Evolutionary conservation across 2,329 filamentous ascomycete genomes (phyloP), one percentile per base, ranked within the genome.

Genomic region (Emmonsiellopsis sp.): DNA sequence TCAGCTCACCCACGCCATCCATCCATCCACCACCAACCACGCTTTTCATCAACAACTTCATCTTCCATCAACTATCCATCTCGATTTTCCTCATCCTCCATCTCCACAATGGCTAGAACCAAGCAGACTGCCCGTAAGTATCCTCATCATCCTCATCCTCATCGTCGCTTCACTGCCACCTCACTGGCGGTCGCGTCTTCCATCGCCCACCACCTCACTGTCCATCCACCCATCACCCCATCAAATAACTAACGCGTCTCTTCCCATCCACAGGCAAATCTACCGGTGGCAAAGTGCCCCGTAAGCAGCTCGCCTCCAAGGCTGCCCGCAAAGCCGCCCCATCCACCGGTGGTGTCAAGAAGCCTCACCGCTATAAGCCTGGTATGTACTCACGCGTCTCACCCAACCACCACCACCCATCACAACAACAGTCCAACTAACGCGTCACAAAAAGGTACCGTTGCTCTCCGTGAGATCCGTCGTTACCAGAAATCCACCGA

Each of bases 241-340:
- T 57, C 59, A 59, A 59, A 62, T 57, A 44, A 61, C 65, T 67
- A 59, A 65, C 59, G 59, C 52, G 30, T 57, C 46, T 54, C 20
- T 61, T 55, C 54, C 66, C 59, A 57, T 55, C 41, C 46, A 73
- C 68, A 83, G 82, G 83, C 75, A 86, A 95, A 78, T 83, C 80
- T 71, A 84, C 81, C 73, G 82, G 82, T 83, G 82, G 82, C 79
- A 85, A 85, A 76, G 82, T 82, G 69, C 82, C 82, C 65, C 80
- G 82, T 77, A 98, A 98, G 89, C 91, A 96, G 84, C 90, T 97
- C 71, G 92, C 92, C 67, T 95, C 91, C 82, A 96, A 96, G 88
- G 93, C 92, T 64, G 92, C 93, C 70, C 91, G 93, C 80, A 98
- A 98, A 86, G 90, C 86, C 67, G 92, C 93, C 58, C 93, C 93